Evolutionary conservation across 139 green algal species (phyloP), one percentile per base, ranked within the genome.

Genomic region (Zygnema circumcarinatum): DNA sequence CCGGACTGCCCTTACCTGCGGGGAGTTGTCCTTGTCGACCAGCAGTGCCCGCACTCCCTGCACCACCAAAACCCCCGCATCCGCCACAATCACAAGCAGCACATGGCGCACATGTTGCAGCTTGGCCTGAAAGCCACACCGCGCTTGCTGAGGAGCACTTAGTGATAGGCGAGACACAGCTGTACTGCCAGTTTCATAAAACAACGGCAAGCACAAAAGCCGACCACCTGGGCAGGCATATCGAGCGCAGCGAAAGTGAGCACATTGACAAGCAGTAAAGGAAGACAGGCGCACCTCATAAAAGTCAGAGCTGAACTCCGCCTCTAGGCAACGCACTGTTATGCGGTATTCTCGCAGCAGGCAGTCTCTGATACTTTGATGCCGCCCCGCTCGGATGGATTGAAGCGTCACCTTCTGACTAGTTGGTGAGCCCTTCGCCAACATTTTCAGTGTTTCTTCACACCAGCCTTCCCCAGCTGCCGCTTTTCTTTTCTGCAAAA

Each of bases 1-100:
- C n/a, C n/a, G 54, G 54, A 72, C 25, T 29, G 54, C 29, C 25
- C 54, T 72, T 83, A 85, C 78, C 36, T 88, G 53, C 29, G 81
- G 81, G 21, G 25, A 67, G 72, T 86, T 87, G 81, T 87, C 81
- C 72, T 87, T 87, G 38, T 87, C 81, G 33, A 87, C 81, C 74
- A 87, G 81, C 74, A 87, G 16, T 2, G 81, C 81, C 56, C 81
- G 16, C 69, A 87, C 81, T 11, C 81, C 81, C 81, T 87, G 32
- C 35, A 74, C 31, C 22, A 86, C 7, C 25, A 25, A 7, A 54
- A 20, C 11, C 62, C 7, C 67, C 16, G 35, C 75, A 16, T n/a
- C n/a, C n/a, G 47, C 73, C 25, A 25, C 47, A 21, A 80, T 21
- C 21, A 47, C 21, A 80, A 80, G 73, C 38, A 80, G 25, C 32